Percentiles rank a stretch among this genome's conserved stretches.
phyloP scores from a whole-genome alignment of 164 flowering plant species.

The Litsea cubeba region DNA sequence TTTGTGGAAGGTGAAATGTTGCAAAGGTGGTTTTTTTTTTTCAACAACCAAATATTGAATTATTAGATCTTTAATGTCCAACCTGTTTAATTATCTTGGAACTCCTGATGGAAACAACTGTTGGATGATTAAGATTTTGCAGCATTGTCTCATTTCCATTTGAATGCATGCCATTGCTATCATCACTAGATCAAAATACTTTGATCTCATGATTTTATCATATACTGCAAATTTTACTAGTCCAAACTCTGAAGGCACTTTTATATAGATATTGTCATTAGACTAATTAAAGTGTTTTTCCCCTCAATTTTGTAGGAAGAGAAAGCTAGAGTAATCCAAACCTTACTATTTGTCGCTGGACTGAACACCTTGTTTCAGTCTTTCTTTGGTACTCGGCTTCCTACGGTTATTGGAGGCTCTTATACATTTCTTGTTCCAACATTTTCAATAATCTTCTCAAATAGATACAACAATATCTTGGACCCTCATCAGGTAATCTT shows the following conservation, averaged over 20 bases:
- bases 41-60: not conserved
- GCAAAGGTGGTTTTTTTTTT: not conserved
- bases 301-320: slow-evolving; percentile 47
- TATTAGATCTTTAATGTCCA: no score
- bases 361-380: slow-evolving; percentile 79
- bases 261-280: not conserved
- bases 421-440: slow-evolving; percentile 87
- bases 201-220: not conserved
- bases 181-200: not conserved
- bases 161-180: not conserved
- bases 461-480: slow-evolving; percentile 52
- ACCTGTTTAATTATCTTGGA: no score
- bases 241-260: not conserved
- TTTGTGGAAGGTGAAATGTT: not conserved
- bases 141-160: no score
- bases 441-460: slow-evolving; percentile 77
- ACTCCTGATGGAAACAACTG: no score
- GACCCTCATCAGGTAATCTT: slow-evolving; percentile 62
- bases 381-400: slow-evolving; percentile 77
- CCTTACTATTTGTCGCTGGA: slow-evolving; percentile 90
- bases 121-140: no score
- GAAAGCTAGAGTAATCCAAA: slow-evolving; percentile 88
- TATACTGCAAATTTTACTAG: not conserved
- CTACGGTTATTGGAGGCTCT: slow-evolving; percentile 88
- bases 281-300: no score